Base-by-base conservation (phyloP, 768 basidiomycete genomes). In the Pulveroboletus sp. region DNA sequence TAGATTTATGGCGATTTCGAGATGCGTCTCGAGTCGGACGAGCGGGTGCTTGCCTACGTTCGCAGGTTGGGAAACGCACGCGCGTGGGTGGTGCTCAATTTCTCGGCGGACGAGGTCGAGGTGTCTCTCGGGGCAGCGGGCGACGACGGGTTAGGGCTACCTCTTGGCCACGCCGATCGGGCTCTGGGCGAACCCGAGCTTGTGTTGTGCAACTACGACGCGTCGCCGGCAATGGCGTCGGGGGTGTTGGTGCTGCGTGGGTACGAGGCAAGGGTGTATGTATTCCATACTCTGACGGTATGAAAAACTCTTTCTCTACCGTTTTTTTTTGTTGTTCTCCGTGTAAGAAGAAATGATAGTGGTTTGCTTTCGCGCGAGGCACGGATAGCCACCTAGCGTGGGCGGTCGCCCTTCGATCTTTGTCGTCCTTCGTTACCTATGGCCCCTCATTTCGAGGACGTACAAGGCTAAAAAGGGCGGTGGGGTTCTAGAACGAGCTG, bases 1-100 rank as follows among this genome's bases (percentile, higher is more conserved):
- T 27, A 84, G 83, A 73, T 80, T 3, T 82, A 81, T 59, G 87
- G 87, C 14, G 72, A 76, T 35, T 89, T 86, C 57, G 57, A 62
- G 6, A 72, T 80, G 31, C 61, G 83, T 5, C 71, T 76, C 8
- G 60, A 67, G 1, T 60, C 61, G 0, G 69, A 86, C 58, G 71
- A 78, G 26, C 57, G 74, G 26, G 73, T 82, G 18, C 81, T 86
- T 47, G 79, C 78, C 0, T 86, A 78, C 59, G 71, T 66, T 1
- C 74, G 82, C 21, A 63, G 65, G 3, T 56, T 78, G 8, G 71
- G 66, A 0, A 47, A 55, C 4, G 47, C 40, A 1, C 60, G 60
- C 4, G 71, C 64, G 2, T 57, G 80, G 18, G 69, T 81, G 6
- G 14, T 81, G 13, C 66, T 83, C 47, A 82, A 81, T 53, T 80